Evolutionary conservation across 495 filamentous ascomycete genomes (phyloP).

Genomic region (Hypoxylon fuscum): DNA sequence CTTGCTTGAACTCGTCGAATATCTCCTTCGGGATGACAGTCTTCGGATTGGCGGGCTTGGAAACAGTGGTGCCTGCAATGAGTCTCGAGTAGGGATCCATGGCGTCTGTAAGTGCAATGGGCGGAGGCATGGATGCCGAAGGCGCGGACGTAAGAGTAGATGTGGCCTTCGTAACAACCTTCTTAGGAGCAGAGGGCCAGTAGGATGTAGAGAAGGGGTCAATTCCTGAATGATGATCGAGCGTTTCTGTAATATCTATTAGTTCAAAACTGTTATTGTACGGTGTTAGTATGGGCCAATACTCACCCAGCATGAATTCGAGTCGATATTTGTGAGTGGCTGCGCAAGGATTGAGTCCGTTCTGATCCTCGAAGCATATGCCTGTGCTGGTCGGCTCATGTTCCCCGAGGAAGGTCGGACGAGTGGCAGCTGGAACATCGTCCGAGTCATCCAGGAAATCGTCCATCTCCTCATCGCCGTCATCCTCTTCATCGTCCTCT

Average conservation of each 20-base stretch:
- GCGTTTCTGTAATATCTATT: slow-evolving; percentile 41
- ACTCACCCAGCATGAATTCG: slow-evolving; percentile 75
- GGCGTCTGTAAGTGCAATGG: slow-evolving; percentile 24
- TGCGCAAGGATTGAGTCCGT: slow-evolving; percentile 50
- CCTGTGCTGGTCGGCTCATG: slow-evolving; percentile 80
- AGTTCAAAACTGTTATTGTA: slow-evolving; percentile 7
- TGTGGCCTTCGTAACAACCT: slow-evolving; percentile 18
- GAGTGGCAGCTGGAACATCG: slow-evolving; percentile 44
- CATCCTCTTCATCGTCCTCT: slow-evolving; percentile 81
- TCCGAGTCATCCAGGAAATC: slow-evolving; percentile 81
- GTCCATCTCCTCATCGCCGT: slow-evolving; percentile 72
- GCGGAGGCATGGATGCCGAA: slow-evolving; percentile 31
- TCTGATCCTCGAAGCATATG: slow-evolving; percentile 78
- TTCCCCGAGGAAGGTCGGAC: slow-evolving; percentile 63
- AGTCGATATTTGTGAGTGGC: slow-evolving; percentile 68
- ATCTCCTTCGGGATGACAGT: slow-evolving; percentile 67
- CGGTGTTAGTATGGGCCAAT: background rate
- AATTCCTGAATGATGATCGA: slow-evolving; percentile 64
- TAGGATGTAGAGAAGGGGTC: slow-evolving; percentile 86
- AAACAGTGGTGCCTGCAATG: background rate
- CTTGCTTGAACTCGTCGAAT: slow-evolving; percentile 75
- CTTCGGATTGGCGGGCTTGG: slow-evolving; percentile 43
- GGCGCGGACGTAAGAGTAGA: background rate
- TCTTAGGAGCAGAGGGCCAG: slow-evolving; percentile 66
- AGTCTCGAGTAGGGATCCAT: slow-evolving; percentile 19